Percentiles rank a stretch among this genome's conserved stretches.
Conservation (phyloP, 306 rosid species). For the Dalbergia cochinchinensis region DNA sequence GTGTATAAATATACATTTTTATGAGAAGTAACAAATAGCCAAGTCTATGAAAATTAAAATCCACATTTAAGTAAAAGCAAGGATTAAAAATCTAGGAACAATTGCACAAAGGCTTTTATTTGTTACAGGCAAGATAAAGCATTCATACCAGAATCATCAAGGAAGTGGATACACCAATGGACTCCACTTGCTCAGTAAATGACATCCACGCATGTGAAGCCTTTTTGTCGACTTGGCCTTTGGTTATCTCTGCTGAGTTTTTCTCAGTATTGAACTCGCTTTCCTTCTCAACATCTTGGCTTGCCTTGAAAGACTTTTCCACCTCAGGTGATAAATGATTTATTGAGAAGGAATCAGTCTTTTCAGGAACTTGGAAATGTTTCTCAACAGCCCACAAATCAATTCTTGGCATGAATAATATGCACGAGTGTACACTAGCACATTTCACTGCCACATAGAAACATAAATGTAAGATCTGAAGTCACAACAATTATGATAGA, state of each 20-base stretch:
- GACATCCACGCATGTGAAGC: constrained; percentile 87
- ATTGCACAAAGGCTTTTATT: constrained; percentile 14
- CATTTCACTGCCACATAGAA: constrained; percentile 82
- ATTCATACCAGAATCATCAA: constrained; percentile 81
- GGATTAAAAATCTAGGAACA: constrained; percentile 4
- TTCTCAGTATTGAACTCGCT: constrained; percentile 48
- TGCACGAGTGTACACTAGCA: constrained; percentile 64
- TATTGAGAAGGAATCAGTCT: constrained; percentile 53
- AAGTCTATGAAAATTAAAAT: constrained; percentile 19
- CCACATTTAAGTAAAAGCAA: constrained; percentile 17
- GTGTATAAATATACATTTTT: not conserved
- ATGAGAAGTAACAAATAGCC: constrained; percentile 28
- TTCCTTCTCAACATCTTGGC: constrained; percentile 53
- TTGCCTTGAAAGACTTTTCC: constrained; percentile 44
- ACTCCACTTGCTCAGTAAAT: constrained; percentile 89
- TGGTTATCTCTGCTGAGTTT: constrained; percentile 48
- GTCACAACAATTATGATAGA: constrained; percentile 25
- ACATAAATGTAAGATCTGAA: constrained; percentile 28
- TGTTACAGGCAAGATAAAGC: constrained; percentile 38
- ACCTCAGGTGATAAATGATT: constrained; percentile 46
- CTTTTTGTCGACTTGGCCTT: constrained; percentile 46
- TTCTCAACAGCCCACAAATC: constrained; percentile 89
- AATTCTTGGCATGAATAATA: constrained; percentile 92
- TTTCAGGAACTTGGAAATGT: constrained; percentile 56
- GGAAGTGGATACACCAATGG: constrained; percentile 73